These are phyloP conservation scores for Xylariaceae sp. DNA, from an alignment of 2,329 filamentous ascomycete species.

Conservation along the genomic window DNA sequence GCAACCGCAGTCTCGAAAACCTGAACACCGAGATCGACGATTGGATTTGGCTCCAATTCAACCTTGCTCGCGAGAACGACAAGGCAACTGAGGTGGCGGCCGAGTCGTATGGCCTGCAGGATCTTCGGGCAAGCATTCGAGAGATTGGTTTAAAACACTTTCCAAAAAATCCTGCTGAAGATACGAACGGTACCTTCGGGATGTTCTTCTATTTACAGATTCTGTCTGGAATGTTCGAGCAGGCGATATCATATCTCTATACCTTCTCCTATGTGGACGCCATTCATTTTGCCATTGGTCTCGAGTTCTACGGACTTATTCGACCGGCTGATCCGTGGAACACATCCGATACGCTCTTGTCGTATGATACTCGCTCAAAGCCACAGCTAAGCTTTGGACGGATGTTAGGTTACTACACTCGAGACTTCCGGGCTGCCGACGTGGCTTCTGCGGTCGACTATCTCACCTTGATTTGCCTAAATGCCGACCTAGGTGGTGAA, in stretches of 20 bases:
- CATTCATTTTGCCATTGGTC: slow-evolving; percentile 89
- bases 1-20: slow-evolving; percentile 67
- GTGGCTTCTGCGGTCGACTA: slow-evolving; percentile 93
- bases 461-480: slow-evolving; percentile 87
- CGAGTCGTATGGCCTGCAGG: slow-evolving; percentile 67
- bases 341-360: slow-evolving; percentile 72
- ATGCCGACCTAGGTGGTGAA: slow-evolving; percentile 78
- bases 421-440: slow-evolving; percentile 90
- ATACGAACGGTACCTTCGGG: slow-evolving; percentile 75
- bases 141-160: slow-evolving; percentile 95
- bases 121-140: slow-evolving; percentile 78
- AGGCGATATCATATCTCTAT: slow-evolving; percentile 90
- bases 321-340: slow-evolving; percentile 82
- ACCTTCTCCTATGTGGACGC: slow-evolving; percentile 90
- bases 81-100: slow-evolving; percentile 67
- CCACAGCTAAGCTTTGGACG: slow-evolving; percentile 93
- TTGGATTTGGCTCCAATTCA: slow-evolving; percentile 76
- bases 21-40: slow-evolving; percentile 70
- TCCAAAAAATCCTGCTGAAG: slow-evolving; percentile 78
- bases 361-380: slow-evolving; percentile 69
- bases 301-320: slow-evolving; percentile 88
- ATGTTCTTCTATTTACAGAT: slow-evolving; percentile 95
- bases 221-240: slow-evolving; percentile 90
- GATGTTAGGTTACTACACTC: slow-evolving; percentile 93
- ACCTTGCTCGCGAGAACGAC: slow-evolving; percentile 70